A percentile compares a stretch with the other conserved stretches of the same genome.
Evolutionary conservation across 2,329 filamentous ascomycete genomes (phyloP).

Genomic region (Dendryphion nanum): DNA sequence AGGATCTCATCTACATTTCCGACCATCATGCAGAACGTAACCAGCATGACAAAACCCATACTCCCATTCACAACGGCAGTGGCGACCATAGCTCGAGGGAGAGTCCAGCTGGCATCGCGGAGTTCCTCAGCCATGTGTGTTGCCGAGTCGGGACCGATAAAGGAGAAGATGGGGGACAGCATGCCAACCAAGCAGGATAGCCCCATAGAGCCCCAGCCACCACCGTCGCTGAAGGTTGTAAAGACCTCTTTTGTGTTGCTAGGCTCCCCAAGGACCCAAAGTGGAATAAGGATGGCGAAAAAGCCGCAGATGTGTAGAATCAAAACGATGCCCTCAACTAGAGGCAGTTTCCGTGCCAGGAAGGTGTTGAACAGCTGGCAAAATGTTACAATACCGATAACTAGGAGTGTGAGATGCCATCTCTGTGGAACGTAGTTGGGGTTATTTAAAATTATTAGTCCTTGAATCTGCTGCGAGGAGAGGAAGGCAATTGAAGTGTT

Average conservation of each 20-base stretch:
- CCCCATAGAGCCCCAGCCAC: constrained; percentile 40
- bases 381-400: constrained; percentile 39
- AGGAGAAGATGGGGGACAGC: constrained; percentile 25
- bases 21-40: constrained; percentile 15
- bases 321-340: constrained; percentile 44
- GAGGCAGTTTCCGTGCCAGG: constrained; percentile 40
- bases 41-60: constrained; percentile 33
- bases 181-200: constrained; percentile 44
- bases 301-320: constrained; percentile 48
- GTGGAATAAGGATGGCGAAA: constrained; percentile 43
- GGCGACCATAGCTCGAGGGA: constrained; percentile 39
- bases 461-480: constrained; percentile 8
- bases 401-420: constrained; percentile 49
- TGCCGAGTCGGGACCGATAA: constrained; percentile 36
- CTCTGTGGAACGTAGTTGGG: constrained; percentile 26
- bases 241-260: constrained; percentile 42
- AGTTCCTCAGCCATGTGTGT: constrained; percentile 37
- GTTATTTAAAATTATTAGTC: constrained; percentile 11
- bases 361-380: constrained; percentile 41
- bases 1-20: constrained; percentile 23
- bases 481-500: constrained; percentile 11
- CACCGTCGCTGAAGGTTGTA: constrained; percentile 45
- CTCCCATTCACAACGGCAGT: constrained; percentile 36
- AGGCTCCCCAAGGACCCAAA: constrained; percentile 28
- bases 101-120: constrained; percentile 18